A percentile compares a stretch with the other conserved stretches of the same genome.
Conservation (phyloP, 2,329 filamentous ascomycete genomes). For the Fusarium aywerte region DNA sequence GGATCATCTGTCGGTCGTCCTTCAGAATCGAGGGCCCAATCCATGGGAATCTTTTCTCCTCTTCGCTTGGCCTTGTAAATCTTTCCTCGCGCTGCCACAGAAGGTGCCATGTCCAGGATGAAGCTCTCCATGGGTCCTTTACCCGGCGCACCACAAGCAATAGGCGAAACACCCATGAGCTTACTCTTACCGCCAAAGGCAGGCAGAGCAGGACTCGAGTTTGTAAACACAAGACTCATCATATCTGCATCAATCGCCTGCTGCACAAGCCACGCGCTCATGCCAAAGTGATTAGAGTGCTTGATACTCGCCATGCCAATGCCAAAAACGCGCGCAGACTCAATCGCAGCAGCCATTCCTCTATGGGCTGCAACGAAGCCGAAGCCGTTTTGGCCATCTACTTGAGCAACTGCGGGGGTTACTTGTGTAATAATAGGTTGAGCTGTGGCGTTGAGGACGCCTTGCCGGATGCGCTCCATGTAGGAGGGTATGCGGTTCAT, state of each 20-base stretch:
- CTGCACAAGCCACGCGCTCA: constrained; percentile 83
- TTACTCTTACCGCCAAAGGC: constrained; percentile 75
- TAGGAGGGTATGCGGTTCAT: constrained; percentile 83
- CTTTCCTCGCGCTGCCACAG: constrained; percentile 76
- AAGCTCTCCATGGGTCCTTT: constrained; percentile 65
- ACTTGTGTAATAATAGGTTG: constrained; percentile 67
- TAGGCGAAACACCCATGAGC: constrained; percentile 78
- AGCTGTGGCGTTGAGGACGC: constrained; percentile 71
- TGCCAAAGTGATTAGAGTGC: constrained; percentile 85
- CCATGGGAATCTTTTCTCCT: constrained; percentile 74
- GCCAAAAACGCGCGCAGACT: constrained; percentile 71
- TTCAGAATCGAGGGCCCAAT: constrained; percentile 80
- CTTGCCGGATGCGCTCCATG: constrained; percentile 76
- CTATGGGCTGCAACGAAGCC: constrained; percentile 76
- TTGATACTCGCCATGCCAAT: constrained; percentile 82
- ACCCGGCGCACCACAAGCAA: constrained; percentile 80
- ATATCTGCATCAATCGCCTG: constrained; percentile 77
- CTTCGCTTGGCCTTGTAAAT: constrained; percentile 75
- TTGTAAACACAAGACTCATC: constrained; percentile 78
- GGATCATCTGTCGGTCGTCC: constrained; percentile 79
- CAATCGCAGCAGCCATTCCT: constrained; percentile 75
- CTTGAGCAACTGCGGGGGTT: constrained; percentile 76
- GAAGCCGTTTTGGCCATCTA: constrained; percentile 77
- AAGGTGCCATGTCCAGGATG: constrained; percentile 80
- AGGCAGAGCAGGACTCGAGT: constrained; percentile 77